Conservation (phyloP, 768 basidiomycete genomes). For the Xerocomus spinulosus region DNA sequence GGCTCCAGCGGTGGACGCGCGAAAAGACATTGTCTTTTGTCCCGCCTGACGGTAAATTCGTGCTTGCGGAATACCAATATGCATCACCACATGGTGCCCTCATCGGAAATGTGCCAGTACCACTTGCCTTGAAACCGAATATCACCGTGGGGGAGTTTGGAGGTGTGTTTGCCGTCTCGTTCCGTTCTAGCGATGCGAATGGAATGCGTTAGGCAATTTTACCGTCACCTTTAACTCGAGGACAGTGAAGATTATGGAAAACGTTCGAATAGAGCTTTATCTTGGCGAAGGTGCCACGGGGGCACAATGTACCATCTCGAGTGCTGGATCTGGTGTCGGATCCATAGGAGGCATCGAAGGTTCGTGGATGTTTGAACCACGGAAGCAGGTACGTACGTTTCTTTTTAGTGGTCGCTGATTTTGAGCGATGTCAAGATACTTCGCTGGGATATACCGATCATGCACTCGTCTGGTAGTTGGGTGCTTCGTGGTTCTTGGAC, state of each 20-base stretch:
- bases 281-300: slow-evolving; percentile 71
- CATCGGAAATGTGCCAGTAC: slow-evolving; percentile 47
- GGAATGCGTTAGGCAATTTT: slow-evolving; percentile 45
- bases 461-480: slow-evolving; percentile 65
- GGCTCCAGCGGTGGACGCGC: slow-evolving; percentile 74
- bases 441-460: slow-evolving; percentile 71
- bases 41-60: slow-evolving; percentile 89
- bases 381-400: slow-evolving; percentile 44
- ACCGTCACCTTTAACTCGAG: slow-evolving; percentile 61
- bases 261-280: slow-evolving; percentile 64
- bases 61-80: slow-evolving; percentile 79
- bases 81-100: slow-evolving; percentile 33
- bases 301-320: slow-evolving; percentile 66
- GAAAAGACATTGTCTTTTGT: slow-evolving; percentile 83
- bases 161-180: slow-evolving; percentile 13
- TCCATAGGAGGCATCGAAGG: slow-evolving; percentile 41
- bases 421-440: slow-evolving; percentile 47
- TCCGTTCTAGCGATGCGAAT: background rate
- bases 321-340: slow-evolving; percentile 48
- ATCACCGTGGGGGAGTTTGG: slow-evolving; percentile 29
- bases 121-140: slow-evolving; percentile 48
- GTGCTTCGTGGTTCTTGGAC: slow-evolving; percentile 75
- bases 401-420: background rate
- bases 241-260: slow-evolving; percentile 63
- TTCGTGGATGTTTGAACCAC: slow-evolving; percentile 79